These are phyloP conservation scores for Colletotrichum abscissum DNA, from an alignment of 2,329 filamentous ascomycete species.

Conservation along the genomic window DNA sequence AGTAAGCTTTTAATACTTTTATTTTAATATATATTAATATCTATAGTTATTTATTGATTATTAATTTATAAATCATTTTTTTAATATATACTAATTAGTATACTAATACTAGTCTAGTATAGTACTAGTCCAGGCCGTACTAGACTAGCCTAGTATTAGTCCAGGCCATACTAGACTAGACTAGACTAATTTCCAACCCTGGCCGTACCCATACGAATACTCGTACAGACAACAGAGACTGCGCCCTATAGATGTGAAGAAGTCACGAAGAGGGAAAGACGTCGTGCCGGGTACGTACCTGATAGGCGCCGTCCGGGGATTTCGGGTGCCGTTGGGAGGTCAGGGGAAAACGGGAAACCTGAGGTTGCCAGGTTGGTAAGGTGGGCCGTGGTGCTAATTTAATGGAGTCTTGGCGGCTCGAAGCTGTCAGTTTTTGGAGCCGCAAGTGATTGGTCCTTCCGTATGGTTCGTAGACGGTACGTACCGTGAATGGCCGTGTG, in stretches of 20 bases:
- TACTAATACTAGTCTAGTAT: no score
- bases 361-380: not conserved
- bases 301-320: not conserved
- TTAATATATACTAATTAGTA: no score
- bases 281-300: not conserved
- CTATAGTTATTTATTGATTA: no score
- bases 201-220: no score
- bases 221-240: not conserved
- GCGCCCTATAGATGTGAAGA: not conserved
- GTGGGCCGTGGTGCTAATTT: slow-evolving; percentile 9
- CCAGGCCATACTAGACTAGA: no score
- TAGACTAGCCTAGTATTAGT: no score
- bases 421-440: not conserved
- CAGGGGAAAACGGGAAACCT: not conserved
- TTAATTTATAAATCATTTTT: no score
- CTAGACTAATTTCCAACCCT: no score
- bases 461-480: not conserved
- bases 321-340: not conserved
- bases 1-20: no score
- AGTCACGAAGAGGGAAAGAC: not conserved
- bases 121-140: no score
- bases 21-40: no score
- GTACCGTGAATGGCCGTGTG: not conserved
- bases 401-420: slow-evolving; percentile 29
- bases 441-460: not conserved